Conservation (phyloP, 768 basidiomycete species). For the Podaxis sp. region DNA sequence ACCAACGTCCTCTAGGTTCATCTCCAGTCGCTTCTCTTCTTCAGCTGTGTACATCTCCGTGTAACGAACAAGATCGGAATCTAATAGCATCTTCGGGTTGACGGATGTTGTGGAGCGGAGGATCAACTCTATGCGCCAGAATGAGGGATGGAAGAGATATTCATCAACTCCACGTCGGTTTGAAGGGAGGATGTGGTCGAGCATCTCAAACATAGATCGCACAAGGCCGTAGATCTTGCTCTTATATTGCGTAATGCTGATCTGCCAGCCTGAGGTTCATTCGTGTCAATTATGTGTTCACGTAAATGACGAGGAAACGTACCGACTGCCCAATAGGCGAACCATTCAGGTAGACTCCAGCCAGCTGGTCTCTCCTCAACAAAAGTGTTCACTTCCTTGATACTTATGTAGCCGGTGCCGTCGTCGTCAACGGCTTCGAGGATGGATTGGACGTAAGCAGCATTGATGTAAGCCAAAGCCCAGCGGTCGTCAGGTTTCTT, state of each 20-base stretch:
- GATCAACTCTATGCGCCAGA: slow-evolving; percentile 29
- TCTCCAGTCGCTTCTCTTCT: slow-evolving; percentile 27
- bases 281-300: not conserved
- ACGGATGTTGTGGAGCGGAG: slow-evolving; percentile 27
- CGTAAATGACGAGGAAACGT: not conserved
- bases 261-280: slow-evolving; percentile 26
- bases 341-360: slow-evolving; percentile 34
- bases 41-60: slow-evolving; percentile 21
- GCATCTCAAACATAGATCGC: slow-evolving; percentile 24
- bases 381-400: slow-evolving; percentile 37
- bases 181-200: slow-evolving; percentile 26
- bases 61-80: slow-evolving; percentile 24
- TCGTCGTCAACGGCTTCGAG: slow-evolving; percentile 36
- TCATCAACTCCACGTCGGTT: slow-evolving; percentile 28
- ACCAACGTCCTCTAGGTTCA: slow-evolving; percentile 21
- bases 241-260: slow-evolving; percentile 29
- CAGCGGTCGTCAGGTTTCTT: slow-evolving; percentile 28
- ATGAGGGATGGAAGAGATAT: slow-evolving; percentile 28
- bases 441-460: slow-evolving; percentile 34
- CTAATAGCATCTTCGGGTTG: slow-evolving; percentile 21
- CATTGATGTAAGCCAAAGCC: slow-evolving; percentile 34
- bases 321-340: slow-evolving; percentile 35
- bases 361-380: slow-evolving; percentile 24
- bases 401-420: slow-evolving; percentile 33
- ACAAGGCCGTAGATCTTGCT: slow-evolving; percentile 27